Evolutionary conservation across 2,329 filamentous ascomycete species (phyloP).

Genomic region (Juglanconis sp.): DNA sequence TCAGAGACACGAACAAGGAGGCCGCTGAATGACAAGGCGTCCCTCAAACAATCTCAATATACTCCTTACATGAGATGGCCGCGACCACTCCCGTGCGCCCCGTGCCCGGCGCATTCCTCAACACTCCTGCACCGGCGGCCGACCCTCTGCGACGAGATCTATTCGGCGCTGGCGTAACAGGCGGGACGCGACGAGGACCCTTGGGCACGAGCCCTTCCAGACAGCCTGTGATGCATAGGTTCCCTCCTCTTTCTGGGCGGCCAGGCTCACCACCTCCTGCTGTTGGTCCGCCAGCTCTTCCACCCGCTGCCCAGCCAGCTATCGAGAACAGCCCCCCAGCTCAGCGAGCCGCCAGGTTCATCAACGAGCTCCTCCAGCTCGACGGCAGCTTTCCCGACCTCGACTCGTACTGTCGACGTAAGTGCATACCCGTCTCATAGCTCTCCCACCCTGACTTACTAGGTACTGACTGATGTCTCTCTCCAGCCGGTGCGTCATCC

Average conservation of each 20-base stretch:
- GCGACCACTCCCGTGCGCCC: slow-evolving; percentile 67
- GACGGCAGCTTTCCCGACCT: slow-evolving; percentile 85
- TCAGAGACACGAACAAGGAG: not conserved
- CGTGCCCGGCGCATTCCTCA: slow-evolving; percentile 72
- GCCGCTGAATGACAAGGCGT: not conserved
- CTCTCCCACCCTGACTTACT: not conserved
- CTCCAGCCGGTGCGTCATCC: slow-evolving; percentile 78
- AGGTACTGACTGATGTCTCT: slow-evolving; percentile 25
- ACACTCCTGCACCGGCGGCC: slow-evolving; percentile 63
- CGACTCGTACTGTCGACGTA: slow-evolving; percentile 84
- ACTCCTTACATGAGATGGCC: slow-evolving; percentile 42
- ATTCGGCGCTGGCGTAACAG: slow-evolving; percentile 34
- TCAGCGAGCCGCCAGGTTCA: slow-evolving; percentile 74
- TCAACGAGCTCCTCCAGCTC: slow-evolving; percentile 73
- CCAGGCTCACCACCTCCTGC: slow-evolving; percentile 30
- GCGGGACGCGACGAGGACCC: slow-evolving; percentile 12
- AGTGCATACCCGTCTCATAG: slow-evolving; percentile 35
- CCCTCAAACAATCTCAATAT: not conserved
- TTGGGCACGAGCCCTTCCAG: slow-evolving; percentile 15
- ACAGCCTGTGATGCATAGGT: slow-evolving; percentile 5
- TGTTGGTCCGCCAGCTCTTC: slow-evolving; percentile 31
- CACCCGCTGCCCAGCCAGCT: slow-evolving; percentile 33
- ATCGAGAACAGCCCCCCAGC: slow-evolving; percentile 56
- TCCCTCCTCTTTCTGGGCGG: slow-evolving; percentile 23
- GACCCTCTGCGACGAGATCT: slow-evolving; percentile 52